Evolutionary conservation across 73 alveolate species (phyloP).

Genomic region (Tetrahymena thermophila): DNA sequence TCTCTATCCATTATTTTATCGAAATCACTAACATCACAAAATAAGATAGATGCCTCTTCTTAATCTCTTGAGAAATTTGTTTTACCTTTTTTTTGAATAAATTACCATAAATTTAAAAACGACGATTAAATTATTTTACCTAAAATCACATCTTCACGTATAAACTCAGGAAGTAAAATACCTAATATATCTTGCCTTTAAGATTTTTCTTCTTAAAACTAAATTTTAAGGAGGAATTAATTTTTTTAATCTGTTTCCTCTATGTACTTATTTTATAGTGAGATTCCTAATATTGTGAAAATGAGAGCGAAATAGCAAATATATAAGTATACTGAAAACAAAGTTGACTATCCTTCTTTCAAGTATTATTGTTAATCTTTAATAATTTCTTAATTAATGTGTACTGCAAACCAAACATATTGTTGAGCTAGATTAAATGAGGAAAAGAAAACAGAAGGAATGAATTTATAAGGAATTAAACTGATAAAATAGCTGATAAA

Average conservation of each 20-base stretch:
- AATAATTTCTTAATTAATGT: neutral
- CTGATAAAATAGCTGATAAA: neutral
- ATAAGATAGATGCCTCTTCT: conserved; percentile 63
- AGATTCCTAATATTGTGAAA: neutral
- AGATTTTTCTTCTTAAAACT: neutral
- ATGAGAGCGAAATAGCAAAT: neutral
- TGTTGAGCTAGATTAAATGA: neutral
- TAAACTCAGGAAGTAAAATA: conserved; percentile 20
- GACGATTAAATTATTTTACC: neutral
- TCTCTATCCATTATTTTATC: conserved; percentile 60
- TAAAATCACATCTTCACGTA: conserved; percentile 18
- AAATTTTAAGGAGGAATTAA: neutral
- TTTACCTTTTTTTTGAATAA: conserved; percentile 32
- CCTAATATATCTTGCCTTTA: conserved; percentile 15
- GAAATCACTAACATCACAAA: conserved; percentile 61
- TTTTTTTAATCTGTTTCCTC: neutral
- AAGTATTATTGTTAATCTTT: neutral
- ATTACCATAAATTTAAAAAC: neutral
- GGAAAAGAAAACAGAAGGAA: neutral
- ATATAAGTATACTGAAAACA: neutral
- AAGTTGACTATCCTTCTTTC: neutral
- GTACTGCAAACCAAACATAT: neutral
- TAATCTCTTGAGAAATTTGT: conserved; percentile 65
- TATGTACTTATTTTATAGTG: neutral
- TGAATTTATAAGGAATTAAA: neutral